Conservation (phyloP, 2,329 filamentous ascomycete species). For the Pezicula radicicola region DNA sequence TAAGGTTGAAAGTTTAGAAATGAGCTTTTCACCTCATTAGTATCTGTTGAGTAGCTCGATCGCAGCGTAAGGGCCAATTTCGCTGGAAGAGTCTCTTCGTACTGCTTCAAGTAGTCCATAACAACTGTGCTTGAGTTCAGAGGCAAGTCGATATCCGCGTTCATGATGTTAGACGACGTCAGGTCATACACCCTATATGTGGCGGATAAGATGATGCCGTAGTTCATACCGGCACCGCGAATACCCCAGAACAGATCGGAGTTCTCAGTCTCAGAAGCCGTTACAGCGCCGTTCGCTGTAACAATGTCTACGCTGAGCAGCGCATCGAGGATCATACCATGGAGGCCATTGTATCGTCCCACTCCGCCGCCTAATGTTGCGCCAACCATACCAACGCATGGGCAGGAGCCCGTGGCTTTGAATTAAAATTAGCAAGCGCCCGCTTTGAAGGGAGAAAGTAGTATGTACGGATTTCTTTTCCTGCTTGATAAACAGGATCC, state of each 20-base stretch:
- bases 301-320: constrained; percentile 16
- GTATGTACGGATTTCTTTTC: no score
- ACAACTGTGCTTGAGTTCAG: background rate
- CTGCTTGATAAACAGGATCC: no score
- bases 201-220: constrained; percentile 1
- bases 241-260: constrained; percentile 28
- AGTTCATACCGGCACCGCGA: constrained; percentile 23
- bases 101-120: background rate
- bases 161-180: background rate
- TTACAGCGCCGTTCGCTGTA: constrained; percentile 19
- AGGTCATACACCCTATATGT: background rate
- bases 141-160: background rate
- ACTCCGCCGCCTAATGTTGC: constrained; percentile 4
- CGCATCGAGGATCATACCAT: constrained; percentile 3
- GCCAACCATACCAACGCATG: constrained; percentile 4
- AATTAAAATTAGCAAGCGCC: no score
- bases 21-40: background rate
- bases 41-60: background rate
- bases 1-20: background rate
- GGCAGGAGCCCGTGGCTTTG: background rate
- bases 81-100: background rate
- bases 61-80: background rate
- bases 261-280: constrained; percentile 13
- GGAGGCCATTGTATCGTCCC: constrained; percentile 1
- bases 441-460: no score